Evolutionary conservation across 2,329 filamentous ascomycete genomes (phyloP).

Genomic region (Stachybotrys chlorohalonatus): DNA sequence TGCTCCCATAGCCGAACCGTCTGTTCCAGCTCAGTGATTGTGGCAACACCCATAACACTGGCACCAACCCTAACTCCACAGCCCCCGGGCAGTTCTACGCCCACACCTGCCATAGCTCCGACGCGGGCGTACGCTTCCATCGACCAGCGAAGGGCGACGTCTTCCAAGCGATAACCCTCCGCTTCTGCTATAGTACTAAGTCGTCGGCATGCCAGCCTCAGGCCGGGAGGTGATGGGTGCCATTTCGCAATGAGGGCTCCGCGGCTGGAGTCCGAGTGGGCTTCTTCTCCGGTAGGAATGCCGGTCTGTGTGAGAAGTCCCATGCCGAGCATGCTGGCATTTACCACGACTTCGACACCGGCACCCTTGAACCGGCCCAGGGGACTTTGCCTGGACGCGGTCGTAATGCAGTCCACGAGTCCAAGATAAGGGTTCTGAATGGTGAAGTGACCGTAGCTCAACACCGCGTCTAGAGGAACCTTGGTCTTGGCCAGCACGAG

Average conservation of each 20-base stretch:
- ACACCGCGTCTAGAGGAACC: neutral
- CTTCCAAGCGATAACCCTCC: neutral
- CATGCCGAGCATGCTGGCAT: conserved; percentile 1
- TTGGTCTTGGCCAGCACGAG: neutral
- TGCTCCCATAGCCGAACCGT: neutral
- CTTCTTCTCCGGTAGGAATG: neutral
- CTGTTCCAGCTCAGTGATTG: neutral
- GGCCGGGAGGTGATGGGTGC: neutral
- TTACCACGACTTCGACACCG: neutral
- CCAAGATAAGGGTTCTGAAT: neutral
- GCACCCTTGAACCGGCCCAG: neutral
- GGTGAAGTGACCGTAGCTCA: conserved; percentile 1
- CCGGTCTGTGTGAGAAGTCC: neutral
- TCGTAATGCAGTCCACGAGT: neutral
- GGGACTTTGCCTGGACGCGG: neutral
- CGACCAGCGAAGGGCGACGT: neutral
- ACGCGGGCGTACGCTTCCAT: neutral
- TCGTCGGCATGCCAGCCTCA: neutral
- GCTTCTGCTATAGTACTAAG: neutral
- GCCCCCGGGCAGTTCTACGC: neutral
- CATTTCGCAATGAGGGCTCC: neutral
- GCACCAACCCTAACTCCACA: neutral
- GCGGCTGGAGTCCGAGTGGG: neutral
- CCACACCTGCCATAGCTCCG: neutral
- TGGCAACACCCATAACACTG: neutral